Percentiles rank a stretch among this genome's conserved stretches.
phyloP scores from a whole-genome alignment of 1,284 basidiomycete species.

The Butyriboletus appendiculatus region DNA sequence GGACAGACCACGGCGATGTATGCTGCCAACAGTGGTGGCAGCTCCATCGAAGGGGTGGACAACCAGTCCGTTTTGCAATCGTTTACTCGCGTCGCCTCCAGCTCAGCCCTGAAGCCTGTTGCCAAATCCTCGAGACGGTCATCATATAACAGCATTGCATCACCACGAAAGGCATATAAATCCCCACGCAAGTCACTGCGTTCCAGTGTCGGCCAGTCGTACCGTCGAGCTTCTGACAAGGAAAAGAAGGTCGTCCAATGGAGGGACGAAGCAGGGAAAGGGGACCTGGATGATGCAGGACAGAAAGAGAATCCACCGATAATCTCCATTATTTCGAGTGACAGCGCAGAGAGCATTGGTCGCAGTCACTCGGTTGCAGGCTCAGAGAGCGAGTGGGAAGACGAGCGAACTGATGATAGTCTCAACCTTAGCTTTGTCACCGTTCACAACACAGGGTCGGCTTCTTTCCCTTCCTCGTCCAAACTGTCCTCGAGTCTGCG shows the following conservation, averaged over 20 bases:
- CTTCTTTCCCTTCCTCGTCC: conserved; percentile 23
- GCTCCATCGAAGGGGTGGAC: conserved; percentile 44
- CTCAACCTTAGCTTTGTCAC: conserved; percentile 52
- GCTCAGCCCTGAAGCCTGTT: conserved; percentile 50
- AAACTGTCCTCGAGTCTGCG: conserved; percentile 13
- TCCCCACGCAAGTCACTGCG: conserved; percentile 74
- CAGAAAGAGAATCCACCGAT: conserved; percentile 44
- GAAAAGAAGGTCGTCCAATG: conserved; percentile 86
- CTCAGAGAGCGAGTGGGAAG: conserved; percentile 87
- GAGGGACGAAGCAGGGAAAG: conserved; percentile 87
- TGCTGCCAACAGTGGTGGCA: conserved; percentile 37
- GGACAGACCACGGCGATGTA: conserved; percentile 65
- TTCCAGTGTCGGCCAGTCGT: conserved; percentile 61
- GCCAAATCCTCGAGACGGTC: conserved; percentile 45
- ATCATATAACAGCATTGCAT: conserved; percentile 47
- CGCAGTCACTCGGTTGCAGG: conserved; percentile 47
- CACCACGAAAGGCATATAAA: conserved; percentile 46
- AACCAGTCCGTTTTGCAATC: conserved; percentile 38
- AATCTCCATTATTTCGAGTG: conserved; percentile 40
- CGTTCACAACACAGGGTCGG: conserved; percentile 31
- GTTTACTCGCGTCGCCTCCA: conserved; percentile 43
- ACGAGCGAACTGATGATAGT: conserved; percentile 79
- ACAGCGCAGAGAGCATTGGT: conserved; percentile 31
- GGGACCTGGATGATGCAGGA: conserved; percentile 74
- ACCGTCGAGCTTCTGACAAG: conserved; percentile 61